Evolutionary conservation across 805 yeast genomes (phyloP).

Genomic region (Candida hispaniensis): DNA sequence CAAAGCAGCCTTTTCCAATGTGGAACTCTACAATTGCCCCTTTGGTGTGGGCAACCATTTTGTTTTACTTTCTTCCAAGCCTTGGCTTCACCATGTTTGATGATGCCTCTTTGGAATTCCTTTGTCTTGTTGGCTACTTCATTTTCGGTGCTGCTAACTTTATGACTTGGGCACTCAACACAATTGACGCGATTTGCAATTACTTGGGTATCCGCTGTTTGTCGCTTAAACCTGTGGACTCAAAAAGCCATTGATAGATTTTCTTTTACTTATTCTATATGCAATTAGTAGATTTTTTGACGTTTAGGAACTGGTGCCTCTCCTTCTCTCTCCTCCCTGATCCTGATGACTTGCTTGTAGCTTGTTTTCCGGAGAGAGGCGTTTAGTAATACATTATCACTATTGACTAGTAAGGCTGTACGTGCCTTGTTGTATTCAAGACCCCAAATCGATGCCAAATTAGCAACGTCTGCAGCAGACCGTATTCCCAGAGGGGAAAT

Average conservation of each 20-base stretch:
- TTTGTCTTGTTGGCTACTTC: constrained; percentile 43
- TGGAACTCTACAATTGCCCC: constrained; percentile 54
- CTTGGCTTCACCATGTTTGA: constrained; percentile 32
- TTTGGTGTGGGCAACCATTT: constrained; percentile 28
- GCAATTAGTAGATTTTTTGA: neutral
- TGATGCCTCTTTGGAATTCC: constrained; percentile 26
- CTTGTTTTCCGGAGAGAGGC: constrained; percentile 66
- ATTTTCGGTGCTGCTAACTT: constrained; percentile 59
- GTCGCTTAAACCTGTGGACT: constrained; percentile 42
- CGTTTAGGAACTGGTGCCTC: constrained; percentile 10
- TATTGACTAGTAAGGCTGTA: constrained; percentile 45
- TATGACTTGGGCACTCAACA: constrained; percentile 58
- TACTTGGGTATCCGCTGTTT: constrained; percentile 80
- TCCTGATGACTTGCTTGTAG: constrained; percentile 54
- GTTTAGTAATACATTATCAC: constrained; percentile 54
- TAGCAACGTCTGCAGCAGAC: constrained; percentile 55
- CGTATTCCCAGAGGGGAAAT: constrained; percentile 42
- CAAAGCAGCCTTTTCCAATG: constrained; percentile 70
- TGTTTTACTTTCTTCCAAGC: constrained; percentile 39
- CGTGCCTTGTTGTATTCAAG: constrained; percentile 53
- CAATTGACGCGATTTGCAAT: constrained; percentile 67
- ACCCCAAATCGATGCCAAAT: constrained; percentile 58
- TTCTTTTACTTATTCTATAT: too few species aligned
- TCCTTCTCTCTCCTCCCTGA: constrained; percentile 4
- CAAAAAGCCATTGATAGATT: too few species aligned